Percentiles rank a stretch among this genome's conserved stretches.
Evolutionary conservation across 345 rosid genomes (phyloP).

Genomic region (Camelina neglecta): DNA sequence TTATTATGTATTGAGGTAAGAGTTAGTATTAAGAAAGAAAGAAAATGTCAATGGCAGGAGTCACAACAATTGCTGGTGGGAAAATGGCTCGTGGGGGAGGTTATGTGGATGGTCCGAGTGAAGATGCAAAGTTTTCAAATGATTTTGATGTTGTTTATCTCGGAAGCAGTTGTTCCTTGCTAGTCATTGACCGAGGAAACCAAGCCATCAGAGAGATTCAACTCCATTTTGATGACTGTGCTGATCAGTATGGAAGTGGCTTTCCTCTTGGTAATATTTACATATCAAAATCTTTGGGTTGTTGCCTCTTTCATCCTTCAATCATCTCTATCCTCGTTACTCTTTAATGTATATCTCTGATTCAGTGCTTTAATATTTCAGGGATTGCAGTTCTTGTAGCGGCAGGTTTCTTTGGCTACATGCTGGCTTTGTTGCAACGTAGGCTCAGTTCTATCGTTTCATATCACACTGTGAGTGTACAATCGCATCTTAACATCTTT

Average conservation of each 20-base stretch:
- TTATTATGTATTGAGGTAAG: background rate
- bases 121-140: conserved; percentile 88
- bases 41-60: conserved; percentile 53
- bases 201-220: conserved; percentile 94
- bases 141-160: conserved; percentile 93
- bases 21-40: conserved; percentile 10
- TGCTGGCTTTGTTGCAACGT: conserved; percentile 89
- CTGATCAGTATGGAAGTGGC: conserved; percentile 86
- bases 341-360: background rate
- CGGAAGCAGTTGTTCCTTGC: conserved; percentile 95
- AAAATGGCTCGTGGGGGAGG: conserved; percentile 76
- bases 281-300: background rate
- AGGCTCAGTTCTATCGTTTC: conserved; percentile 69
- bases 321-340: background rate
- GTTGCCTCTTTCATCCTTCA: conserved; percentile 1
- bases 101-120: conserved; percentile 98
- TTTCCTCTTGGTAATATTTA: conserved; percentile 78
- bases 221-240: conserved; percentile 96
- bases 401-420: conserved; percentile 91
- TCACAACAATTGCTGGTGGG: conserved; percentile 95
- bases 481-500: conserved; percentile 7
- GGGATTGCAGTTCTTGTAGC: conserved; percentile 88
- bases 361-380: conserved; percentile 38
- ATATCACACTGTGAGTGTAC: conserved; percentile 60
- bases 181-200: conserved; percentile 93